Conservation (phyloP, 495 filamentous ascomycete genomes). For the Tuber brumale region DNA sequence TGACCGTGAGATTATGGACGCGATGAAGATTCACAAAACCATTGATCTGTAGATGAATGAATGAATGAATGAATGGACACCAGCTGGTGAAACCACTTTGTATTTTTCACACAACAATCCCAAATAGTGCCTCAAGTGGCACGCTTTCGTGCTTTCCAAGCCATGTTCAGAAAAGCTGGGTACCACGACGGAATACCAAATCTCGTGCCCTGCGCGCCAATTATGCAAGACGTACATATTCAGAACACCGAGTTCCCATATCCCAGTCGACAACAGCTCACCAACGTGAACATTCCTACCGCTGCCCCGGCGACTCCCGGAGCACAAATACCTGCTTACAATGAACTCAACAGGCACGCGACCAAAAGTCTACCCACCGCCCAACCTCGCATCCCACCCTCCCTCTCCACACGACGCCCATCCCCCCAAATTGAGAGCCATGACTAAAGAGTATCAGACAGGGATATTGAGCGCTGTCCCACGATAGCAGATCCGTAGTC, state of each 20-base stretch:
- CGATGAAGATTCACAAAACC: background rate
- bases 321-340: background rate
- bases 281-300: background rate
- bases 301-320: background rate
- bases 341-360: background rate
- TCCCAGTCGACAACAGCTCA: background rate
- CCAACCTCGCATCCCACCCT: background rate
- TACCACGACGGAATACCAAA: background rate
- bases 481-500: background rate
- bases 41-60: background rate
- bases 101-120: background rate
- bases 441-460: background rate
- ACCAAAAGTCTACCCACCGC: background rate
- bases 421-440: background rate
- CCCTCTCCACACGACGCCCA: background rate
- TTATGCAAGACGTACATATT: background rate
- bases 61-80: background rate
- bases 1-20: background rate
- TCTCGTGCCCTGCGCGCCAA: fast-evolving
- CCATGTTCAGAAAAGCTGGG: background rate
- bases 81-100: too few relatives aligned
- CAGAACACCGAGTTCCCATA: background rate
- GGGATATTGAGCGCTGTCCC: background rate
- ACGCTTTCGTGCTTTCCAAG: background rate
- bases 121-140: background rate